A percentile compares a stretch with the other conserved stretches of the same genome.
Evolutionary conservation across 164 flowering plant species (phyloP).

Genomic region (Nymphaea thermarum): DNA sequence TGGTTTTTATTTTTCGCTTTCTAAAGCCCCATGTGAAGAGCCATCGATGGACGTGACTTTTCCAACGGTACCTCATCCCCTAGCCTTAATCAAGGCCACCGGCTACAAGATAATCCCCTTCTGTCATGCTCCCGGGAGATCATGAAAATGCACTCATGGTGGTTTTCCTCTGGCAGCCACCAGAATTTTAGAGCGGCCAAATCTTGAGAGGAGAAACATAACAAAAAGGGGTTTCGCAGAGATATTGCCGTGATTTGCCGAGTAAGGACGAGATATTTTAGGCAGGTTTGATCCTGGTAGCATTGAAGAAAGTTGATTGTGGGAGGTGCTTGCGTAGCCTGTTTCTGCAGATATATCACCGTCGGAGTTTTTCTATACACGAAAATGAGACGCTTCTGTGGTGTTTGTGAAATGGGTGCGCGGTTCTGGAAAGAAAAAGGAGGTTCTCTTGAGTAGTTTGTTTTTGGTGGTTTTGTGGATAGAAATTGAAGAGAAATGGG

Average conservation of each 20-base stretch:
- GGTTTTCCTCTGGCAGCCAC: not conserved
- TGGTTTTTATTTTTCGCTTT: not conserved
- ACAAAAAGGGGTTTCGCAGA: no score
- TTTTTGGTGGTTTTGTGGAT: slow-evolving; percentile 1
- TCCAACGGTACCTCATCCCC: not conserved
- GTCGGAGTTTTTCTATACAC: no score
- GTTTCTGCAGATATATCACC: no score
- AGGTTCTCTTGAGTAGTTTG: not conserved
- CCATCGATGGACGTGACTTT: not conserved
- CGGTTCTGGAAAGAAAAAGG: not conserved
- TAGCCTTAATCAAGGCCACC: not conserved
- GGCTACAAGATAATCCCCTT: not conserved
- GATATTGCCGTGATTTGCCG: no score
- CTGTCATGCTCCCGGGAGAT: not conserved
- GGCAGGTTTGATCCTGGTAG: not conserved
- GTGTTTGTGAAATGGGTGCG: not conserved
- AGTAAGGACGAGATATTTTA: no score
- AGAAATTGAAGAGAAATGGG: slow-evolving; percentile 10
- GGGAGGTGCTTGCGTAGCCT: not conserved
- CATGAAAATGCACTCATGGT: not conserved
- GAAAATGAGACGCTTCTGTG: not conserved
- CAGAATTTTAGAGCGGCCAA: not conserved
- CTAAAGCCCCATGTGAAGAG: not conserved
- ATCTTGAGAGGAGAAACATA: no score
- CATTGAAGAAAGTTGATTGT: not conserved